Evolutionary conservation across 805 yeast species (phyloP), one percentile per base, ranked within the genome.

Genomic region (Blastobotrys terrestris): DNA sequence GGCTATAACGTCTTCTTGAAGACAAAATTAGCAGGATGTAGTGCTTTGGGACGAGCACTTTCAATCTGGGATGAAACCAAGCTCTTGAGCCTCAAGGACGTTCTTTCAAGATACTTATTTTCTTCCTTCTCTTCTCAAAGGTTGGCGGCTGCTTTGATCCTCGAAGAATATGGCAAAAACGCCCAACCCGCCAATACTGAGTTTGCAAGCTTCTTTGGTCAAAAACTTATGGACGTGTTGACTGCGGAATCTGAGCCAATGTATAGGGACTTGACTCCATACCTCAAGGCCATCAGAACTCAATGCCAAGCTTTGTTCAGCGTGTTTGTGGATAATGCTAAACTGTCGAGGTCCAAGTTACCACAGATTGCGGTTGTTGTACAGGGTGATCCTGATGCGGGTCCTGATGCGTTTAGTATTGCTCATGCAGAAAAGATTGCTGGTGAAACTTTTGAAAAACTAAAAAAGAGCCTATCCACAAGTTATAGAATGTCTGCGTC

Each of bases 331-430:
- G 89, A 84, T 48, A 79, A 76, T 31, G 97, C 92, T 3, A 85
- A 84, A 66, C 67, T 92, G 18, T 76, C 92, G 1, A 78, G 81
- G 11, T 73, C 78, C 18, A 85, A 84, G 63, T 67, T 89, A 3
- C 97, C 97, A 0, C 86, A 83, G 51, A 67, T 94, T 16, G 94
- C 99, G 0, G 83, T 90, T 3, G 82, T 91, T 7, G 97, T 92
- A 2, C 92, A 90, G 67, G 99, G 99, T 39, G 98, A 94, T 64
- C 75, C 81, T 0, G 95, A 87, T 55, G 96, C 97, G 1, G 97
- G 97, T 1, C 89, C 95, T 1, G 90, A 85, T 61, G 98, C 97
- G 0, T 94, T 94, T 69, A 80, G 89, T 14, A 66, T 94, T 42
- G 85, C 78, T 44, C 78, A 80, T 55, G 97, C 97, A 1, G 85